A percentile compares a stretch with the other conserved stretches of the same genome.
Conservation (phyloP, 2,329 filamentous ascomycete species). For the Neurospora sp. region DNA sequence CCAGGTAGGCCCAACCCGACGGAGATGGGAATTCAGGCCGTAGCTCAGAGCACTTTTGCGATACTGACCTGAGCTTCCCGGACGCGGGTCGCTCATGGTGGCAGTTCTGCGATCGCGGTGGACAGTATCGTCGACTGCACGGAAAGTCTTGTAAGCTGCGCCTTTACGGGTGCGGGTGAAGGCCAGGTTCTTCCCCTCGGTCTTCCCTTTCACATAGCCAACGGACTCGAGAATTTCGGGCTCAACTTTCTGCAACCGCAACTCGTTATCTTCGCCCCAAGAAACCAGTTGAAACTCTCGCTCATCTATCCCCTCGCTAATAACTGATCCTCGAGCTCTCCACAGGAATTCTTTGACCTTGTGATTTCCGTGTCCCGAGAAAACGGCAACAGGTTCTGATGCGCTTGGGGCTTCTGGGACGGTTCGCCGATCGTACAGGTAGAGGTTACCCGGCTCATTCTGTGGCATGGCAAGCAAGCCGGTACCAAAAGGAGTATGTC, state of each 20-base stretch:
- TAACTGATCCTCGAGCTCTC: slow-evolving; percentile 62
- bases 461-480: slow-evolving; percentile 88
- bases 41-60: slow-evolving; percentile 29
- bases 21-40: slow-evolving; percentile 28
- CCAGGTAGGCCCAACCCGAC: slow-evolving; percentile 35
- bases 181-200: slow-evolving; percentile 53
- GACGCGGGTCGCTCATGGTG: slow-evolving; percentile 52
- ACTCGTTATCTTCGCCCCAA: slow-evolving; percentile 79
- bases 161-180: slow-evolving; percentile 79
- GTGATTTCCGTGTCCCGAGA: slow-evolving; percentile 50
- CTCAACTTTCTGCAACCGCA: slow-evolving; percentile 68
- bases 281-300: slow-evolving; percentile 89
- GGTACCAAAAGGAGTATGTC: slow-evolving; percentile 82
- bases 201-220: slow-evolving; percentile 61
- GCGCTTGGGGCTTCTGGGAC: slow-evolving; percentile 31
- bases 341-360: slow-evolving; percentile 89
- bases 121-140: slow-evolving; percentile 53
- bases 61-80: slow-evolving; percentile 32
- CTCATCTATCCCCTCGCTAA: slow-evolving; percentile 61
- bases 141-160: slow-evolving; percentile 76
- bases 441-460: slow-evolving; percentile 72
- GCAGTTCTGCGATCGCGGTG: slow-evolving; percentile 47
- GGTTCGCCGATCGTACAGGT: slow-evolving; percentile 65
- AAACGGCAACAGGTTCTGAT: slow-evolving; percentile 43
- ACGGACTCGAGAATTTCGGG: slow-evolving; percentile 54